phyloP scores from a whole-genome alignment of 768 basidiomycete genomes.

The Pleurotus citrinopileatus region DNA sequence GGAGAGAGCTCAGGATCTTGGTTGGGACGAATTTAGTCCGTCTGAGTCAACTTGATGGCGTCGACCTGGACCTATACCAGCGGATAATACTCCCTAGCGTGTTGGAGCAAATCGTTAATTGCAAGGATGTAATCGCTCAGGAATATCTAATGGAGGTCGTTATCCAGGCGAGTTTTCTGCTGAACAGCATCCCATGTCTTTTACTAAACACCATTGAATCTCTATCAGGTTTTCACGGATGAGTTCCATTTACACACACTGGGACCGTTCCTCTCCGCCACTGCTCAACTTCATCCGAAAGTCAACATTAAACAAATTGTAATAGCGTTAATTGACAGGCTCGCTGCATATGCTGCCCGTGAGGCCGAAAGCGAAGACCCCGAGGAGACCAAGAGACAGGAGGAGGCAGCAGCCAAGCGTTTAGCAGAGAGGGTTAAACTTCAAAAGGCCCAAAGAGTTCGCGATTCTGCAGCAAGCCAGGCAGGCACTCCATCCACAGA shows the following conservation, averaged over 20 bases:
- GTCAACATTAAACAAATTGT: slow-evolving; percentile 99
- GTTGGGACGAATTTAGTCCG: slow-evolving; percentile 98
- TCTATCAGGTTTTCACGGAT: slow-evolving; percentile 86
- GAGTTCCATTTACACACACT: slow-evolving; percentile 97
- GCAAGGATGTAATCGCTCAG: slow-evolving; percentile 98
- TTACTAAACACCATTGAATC: not conserved
- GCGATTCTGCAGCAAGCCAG: slow-evolving; percentile 36
- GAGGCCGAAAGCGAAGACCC: slow-evolving; percentile 97
- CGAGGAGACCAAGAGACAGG: slow-evolving; percentile 89
- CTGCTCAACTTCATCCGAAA: slow-evolving; percentile 94
- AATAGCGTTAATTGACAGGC: slow-evolving; percentile 93
- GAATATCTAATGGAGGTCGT: slow-evolving; percentile 99
- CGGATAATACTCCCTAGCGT: slow-evolving; percentile 85
- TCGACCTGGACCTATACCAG: slow-evolving; percentile 91
- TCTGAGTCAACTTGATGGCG: slow-evolving; percentile 92
- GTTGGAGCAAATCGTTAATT: slow-evolving; percentile 95
- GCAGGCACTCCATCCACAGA: slow-evolving; percentile 35
- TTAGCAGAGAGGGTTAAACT: slow-evolving; percentile 83
- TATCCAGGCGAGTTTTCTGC: slow-evolving; percentile 71
- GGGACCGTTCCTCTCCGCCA: slow-evolving; percentile 94
- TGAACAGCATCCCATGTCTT: no score
- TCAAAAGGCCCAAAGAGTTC: slow-evolving; percentile 64
- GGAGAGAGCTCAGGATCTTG: slow-evolving; percentile 90
- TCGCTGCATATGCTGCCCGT: slow-evolving; percentile 93
- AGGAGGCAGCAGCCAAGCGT: slow-evolving; percentile 88